A percentile compares a stretch with the other conserved stretches of the same genome.
Evolutionary conservation across 31 red algal genomes (phyloP).

Genomic region (Bonnemaisonia californica): DNA sequence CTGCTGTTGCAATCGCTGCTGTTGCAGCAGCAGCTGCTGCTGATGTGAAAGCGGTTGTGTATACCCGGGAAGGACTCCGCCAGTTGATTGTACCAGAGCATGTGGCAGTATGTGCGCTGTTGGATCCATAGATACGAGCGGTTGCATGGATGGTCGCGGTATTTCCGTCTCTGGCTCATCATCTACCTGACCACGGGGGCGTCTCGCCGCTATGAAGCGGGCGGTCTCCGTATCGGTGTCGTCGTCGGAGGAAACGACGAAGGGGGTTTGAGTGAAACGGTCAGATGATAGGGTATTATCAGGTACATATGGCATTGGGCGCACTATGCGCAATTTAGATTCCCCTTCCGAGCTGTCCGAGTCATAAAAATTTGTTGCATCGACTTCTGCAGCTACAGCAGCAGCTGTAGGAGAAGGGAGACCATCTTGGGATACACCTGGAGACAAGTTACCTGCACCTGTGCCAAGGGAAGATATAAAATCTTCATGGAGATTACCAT

Average conservation of each 20-base stretch:
- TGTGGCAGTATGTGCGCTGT: too few species aligned
- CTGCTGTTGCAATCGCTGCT: slow-evolving; percentile 3
- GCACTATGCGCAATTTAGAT: neutral
- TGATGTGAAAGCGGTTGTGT: neutral
- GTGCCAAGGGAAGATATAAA: neutral
- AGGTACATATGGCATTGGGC: slow-evolving; percentile 8
- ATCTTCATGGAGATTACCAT: neutral
- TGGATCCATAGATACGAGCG: too few species aligned
- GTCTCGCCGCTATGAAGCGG: neutral
- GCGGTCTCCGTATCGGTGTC: slow-evolving; percentile 24
- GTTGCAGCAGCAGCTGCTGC: neutral
- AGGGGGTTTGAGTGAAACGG: slow-evolving; percentile 11
- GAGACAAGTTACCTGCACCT: neutral
- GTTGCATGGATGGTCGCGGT: too few species aligned
- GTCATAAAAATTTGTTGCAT: neutral
- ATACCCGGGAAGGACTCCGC: neutral
- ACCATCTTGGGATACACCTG: neutral
- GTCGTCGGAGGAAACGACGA: neutral
- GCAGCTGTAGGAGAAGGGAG: neutral
- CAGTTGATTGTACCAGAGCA: too few species aligned
- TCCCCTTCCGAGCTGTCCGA: slow-evolving; percentile 9
- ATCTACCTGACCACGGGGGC: neutral
- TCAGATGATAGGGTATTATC: slow-evolving; percentile 3
- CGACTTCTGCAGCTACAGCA: neutral
- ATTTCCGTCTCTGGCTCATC: too few species aligned